Percentiles rank a stretch among this genome's conserved stretches.
These are phyloP conservation scores for Volvariella surrecta DNA, from an alignment of 1,284 basidiomycete species.

Conservation along the genomic window DNA sequence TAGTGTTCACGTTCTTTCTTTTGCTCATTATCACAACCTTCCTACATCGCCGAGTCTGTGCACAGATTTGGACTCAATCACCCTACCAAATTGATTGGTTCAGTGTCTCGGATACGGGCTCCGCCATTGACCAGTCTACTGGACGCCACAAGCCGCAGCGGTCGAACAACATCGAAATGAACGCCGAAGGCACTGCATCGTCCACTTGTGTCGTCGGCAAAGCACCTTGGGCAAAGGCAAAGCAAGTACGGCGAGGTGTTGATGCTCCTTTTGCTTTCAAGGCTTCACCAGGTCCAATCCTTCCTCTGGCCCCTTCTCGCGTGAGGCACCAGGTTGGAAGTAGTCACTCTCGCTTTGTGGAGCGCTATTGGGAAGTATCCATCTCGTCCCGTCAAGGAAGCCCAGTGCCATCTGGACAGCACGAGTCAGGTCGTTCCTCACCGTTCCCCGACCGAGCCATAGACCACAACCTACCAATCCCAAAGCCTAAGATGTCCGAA, in stretches of 20 bases:
- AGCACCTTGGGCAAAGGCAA: slow-evolving; percentile 39
- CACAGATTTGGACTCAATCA: slow-evolving; percentile 41
- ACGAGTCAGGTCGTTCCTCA: too few species aligned
- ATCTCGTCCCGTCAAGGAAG: slow-evolving; percentile 16
- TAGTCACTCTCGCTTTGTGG: slow-evolving; percentile 31
- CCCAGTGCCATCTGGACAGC: too few species aligned
- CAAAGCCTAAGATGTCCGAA: slow-evolving; percentile 37
- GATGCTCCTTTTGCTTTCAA: slow-evolving; percentile 30
- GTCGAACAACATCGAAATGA: not conserved
- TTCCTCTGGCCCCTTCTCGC: too few species aligned
- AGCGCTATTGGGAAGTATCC: slow-evolving; percentile 28
- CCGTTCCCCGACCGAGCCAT: slow-evolving; percentile 12
- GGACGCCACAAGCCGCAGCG: not conserved
- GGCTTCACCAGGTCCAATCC: not conserved
- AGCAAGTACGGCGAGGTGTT: slow-evolving; percentile 39
- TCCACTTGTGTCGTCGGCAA: slow-evolving; percentile 12
- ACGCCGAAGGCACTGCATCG: not conserved
- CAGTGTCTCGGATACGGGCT: slow-evolving; percentile 5
- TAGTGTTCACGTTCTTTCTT: slow-evolving; percentile 51
- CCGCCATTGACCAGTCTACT: not conserved
- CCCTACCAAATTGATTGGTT: slow-evolving; percentile 55
- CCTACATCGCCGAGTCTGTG: slow-evolving; percentile 31
- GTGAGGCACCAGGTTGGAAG: too few species aligned
- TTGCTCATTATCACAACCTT: slow-evolving; percentile 35
- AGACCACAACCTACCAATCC: slow-evolving; percentile 49